phyloP scores from a whole-genome alignment of 805 yeast species.

The Wickerhamiella nectarea region DNA sequence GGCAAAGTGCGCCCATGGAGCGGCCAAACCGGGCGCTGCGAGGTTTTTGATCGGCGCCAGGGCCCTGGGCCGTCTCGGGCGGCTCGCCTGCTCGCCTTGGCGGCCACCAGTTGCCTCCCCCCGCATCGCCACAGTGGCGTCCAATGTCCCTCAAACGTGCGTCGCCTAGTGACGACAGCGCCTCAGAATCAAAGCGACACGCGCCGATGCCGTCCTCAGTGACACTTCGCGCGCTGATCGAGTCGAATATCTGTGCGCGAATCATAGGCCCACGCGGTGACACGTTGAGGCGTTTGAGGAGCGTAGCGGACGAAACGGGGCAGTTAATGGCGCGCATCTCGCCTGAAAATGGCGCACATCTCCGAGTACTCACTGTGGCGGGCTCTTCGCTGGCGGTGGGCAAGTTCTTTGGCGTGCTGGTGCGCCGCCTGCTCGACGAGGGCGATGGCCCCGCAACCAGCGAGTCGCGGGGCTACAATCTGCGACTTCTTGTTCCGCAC shows the following conservation, averaged over 20 bases:
- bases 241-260: constrained; percentile 7
- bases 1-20: no score
- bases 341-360: constrained; percentile 39
- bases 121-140: not conserved
- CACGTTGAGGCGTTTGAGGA: constrained; percentile 12
- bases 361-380: constrained; percentile 56
- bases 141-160: not conserved
- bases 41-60: no score
- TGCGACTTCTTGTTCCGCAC: constrained; percentile 61
- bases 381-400: constrained; percentile 72
- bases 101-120: no score
- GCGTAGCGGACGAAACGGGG: constrained; percentile 9
- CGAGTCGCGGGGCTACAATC: constrained; percentile 39
- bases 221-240: constrained; percentile 4
- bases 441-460: constrained; percentile 47
- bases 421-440: constrained; percentile 52
- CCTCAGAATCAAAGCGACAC: not conserved
- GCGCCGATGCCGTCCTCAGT: not conserved
- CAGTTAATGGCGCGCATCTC: constrained; percentile 23
- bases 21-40: no score
- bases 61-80: no score
- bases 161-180: not conserved
- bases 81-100: no score
- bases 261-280: constrained; percentile 16
- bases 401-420: constrained; percentile 63